Base-by-base conservation (phyloP, 805 yeast genomes). In the Monosporozyma aerobia region DNA sequence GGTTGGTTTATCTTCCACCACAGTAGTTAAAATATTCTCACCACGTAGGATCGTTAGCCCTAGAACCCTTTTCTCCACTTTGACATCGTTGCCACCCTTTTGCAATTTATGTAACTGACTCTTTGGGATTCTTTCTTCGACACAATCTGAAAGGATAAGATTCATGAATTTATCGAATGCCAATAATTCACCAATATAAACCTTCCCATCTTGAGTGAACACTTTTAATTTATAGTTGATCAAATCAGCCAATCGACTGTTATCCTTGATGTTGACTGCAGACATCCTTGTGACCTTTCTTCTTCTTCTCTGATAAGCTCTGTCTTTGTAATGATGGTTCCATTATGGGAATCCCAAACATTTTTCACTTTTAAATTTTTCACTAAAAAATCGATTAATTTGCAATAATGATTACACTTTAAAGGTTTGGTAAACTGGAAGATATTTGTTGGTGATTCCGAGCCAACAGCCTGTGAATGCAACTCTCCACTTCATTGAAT, bases 161-260 rank as follows among this genome's bases (percentile, higher is more conserved):
- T 92, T 92, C 84, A 90, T 83, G 65, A 85, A 86, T 63, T 84
- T 84, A 68, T 94, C 99, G 67, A 88, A 92, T 7, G 98, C 90
- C 56, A 90, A 69, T 51, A 92, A 75, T 56, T 82, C 83, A 1
- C 99, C 99, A 6, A 82, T 75, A 57, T 87, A 80, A 45, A 81
- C 83, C 44, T 95, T 77, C 5, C 85, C 83, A 69, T 92, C 97
- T n/a, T 80, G 67, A 1, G 92, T 80, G 30, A 83, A 75, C 25
- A 89, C 86, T 51, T 84, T 78, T 51, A 94, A 79, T 53, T 87
- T 77, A 70, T 80, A 85, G 61, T 87, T 77, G 50, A 92, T 71
- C 57, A 92, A 75, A 62, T 85, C 90, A 16, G 90, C 49, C 19
- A 68, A 54, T 47, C 63, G 58, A 47, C 63, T 62, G 37, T 59